These are phyloP conservation scores for Inonotus hispidus DNA, from an alignment of 1,284 basidiomycete species.

Conservation along the genomic window DNA sequence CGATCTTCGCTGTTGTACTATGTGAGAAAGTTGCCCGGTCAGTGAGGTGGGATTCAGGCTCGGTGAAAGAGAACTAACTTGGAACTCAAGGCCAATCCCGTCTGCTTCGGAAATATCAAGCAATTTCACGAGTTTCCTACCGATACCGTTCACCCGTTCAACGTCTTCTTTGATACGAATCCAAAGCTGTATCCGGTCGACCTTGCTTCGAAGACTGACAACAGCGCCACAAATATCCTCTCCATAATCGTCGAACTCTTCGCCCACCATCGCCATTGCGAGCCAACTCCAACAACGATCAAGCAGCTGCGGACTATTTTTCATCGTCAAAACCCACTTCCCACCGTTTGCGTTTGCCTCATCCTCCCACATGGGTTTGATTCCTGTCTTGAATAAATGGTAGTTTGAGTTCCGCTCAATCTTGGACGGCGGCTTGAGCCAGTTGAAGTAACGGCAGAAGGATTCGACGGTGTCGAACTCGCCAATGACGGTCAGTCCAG, in stretches of 20 bases:
- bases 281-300: constrained; percentile 91
- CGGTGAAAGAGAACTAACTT: constrained; percentile 41
- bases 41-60: constrained; percentile 4
- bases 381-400: constrained; percentile 88
- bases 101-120: constrained; percentile 77
- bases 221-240: constrained; percentile 90
- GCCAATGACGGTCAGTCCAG: constrained; percentile 71
- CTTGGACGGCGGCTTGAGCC: constrained; percentile 85
- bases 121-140: constrained; percentile 73
- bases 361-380: constrained; percentile 97
- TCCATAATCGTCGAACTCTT: constrained; percentile 75
- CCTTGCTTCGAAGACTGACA: constrained; percentile 80
- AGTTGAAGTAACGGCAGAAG: constrained; percentile 93
- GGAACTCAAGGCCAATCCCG: constrained; percentile 83
- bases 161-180: constrained; percentile 78
- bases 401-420: constrained; percentile 89
- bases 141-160: constrained; percentile 78
- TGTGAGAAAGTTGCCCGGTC: not conserved
- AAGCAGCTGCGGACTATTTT: constrained; percentile 69
- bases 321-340: constrained; percentile 93
- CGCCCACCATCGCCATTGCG: constrained; percentile 86
- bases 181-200: constrained; percentile 90
- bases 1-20: constrained; percentile 81
- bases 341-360: constrained; percentile 86
- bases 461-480: constrained; percentile 83